These are phyloP conservation scores for Podaxis rugospora DNA, from an alignment of 768 basidiomycete species.

Conservation along the genomic window DNA sequence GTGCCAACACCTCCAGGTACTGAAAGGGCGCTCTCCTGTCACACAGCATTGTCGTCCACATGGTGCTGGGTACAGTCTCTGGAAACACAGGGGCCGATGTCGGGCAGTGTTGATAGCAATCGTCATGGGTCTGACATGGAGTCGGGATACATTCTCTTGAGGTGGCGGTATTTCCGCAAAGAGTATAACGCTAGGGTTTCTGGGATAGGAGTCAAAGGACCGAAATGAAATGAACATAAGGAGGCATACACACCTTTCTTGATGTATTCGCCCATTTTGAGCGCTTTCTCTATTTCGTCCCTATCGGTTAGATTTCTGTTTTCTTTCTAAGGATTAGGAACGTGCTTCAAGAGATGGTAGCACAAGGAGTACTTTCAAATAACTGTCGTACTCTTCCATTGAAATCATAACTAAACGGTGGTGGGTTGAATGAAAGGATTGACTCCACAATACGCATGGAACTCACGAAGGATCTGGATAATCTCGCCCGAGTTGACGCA, in stretches of 20 bases:
- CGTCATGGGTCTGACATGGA: slow-evolving; percentile 22
- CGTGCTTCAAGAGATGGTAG: background rate
- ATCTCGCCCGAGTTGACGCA: slow-evolving; percentile 74
- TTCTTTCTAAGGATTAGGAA: slow-evolving; percentile 36
- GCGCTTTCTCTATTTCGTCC: slow-evolving; percentile 71
- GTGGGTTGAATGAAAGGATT: slow-evolving; percentile 3
- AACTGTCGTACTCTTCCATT: slow-evolving; percentile 64
- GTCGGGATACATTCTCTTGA: slow-evolving; percentile 66
- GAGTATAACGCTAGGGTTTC: slow-evolving; percentile 83
- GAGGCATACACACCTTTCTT: slow-evolving; percentile 61
- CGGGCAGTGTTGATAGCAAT: background rate
- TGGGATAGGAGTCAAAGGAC: slow-evolving; percentile 21
- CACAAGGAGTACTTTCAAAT: slow-evolving; percentile 56
- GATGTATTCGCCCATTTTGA: slow-evolving; percentile 78
- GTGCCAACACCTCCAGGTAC: background rate
- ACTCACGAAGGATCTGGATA: slow-evolving; percentile 80
- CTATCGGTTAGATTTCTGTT: slow-evolving; percentile 61
- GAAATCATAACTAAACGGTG: slow-evolving; percentile 57
- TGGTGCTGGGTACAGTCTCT: background rate
- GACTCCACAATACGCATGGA: slow-evolving; percentile 5
- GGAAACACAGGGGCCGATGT: background rate
- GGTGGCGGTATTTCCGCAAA: slow-evolving; percentile 76
- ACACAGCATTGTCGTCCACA: background rate
- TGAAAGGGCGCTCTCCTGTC: background rate
- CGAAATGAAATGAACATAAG: background rate